These are phyloP conservation scores for Malassezia slooffiae DNA, from an alignment of 1,284 basidiomycete genomes.

Conservation along the genomic window DNA sequence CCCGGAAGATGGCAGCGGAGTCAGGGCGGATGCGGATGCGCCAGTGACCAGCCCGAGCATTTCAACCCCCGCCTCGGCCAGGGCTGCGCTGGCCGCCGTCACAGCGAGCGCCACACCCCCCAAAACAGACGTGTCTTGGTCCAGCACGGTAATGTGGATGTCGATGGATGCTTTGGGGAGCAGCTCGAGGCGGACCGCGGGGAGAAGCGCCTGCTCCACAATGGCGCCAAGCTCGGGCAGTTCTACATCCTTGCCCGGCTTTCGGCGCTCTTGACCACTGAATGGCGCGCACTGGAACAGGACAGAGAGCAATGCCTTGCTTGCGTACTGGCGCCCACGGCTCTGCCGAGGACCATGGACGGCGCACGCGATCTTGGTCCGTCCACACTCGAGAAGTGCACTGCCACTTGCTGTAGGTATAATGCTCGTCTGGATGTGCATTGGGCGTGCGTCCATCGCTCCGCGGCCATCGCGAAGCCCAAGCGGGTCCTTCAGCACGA, in stretches of 20 bases:
- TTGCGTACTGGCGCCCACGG: constrained; percentile 63
- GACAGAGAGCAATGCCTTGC: constrained; percentile 77
- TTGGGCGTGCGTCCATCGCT: not conserved
- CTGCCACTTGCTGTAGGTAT: constrained; percentile 13
- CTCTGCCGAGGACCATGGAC: constrained; percentile 67
- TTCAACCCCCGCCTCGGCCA: constrained; percentile 78
- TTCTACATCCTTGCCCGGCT: constrained; percentile 84
- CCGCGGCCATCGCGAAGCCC: not conserved
- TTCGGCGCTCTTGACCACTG: constrained; percentile 62
- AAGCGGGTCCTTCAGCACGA: not conserved
- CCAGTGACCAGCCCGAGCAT: constrained; percentile 63
- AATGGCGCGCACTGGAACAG: constrained; percentile 96
- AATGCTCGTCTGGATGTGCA: constrained; percentile 9
- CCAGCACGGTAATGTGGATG: constrained; percentile 77
- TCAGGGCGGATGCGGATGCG: constrained; percentile 1
- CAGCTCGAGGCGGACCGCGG: constrained; percentile 74
- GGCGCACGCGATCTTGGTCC: constrained; percentile 10
- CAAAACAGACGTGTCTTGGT: constrained; percentile 69
- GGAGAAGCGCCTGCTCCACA: constrained; percentile 73
- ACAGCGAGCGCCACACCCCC: constrained; percentile 51
- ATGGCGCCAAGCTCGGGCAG: constrained; percentile 69
- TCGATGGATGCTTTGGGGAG: constrained; percentile 90
- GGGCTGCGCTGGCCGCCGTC: constrained; percentile 76
- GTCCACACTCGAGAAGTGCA: constrained; percentile 10
- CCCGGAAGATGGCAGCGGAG: constrained; percentile 3